Evolutionary conservation across 257 asterid species (phyloP), one percentile per base, ranked within the genome.

Genomic region (Solanum chilense): DNA sequence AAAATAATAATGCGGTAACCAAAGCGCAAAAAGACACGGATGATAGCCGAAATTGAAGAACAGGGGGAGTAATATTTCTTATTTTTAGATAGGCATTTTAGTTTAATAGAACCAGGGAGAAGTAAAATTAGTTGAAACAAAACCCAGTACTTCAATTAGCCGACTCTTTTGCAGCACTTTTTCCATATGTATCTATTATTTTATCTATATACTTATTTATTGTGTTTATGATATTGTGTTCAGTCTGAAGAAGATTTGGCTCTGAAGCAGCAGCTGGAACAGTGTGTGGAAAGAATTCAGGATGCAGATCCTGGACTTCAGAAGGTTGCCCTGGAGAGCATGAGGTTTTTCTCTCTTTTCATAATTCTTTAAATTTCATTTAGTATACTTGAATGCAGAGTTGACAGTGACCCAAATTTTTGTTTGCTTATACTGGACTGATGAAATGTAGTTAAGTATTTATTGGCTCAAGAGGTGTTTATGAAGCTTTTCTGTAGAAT

Each of bases 241-340:
- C 86, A 96, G 99, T 95, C 99, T 73, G 99, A 97, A 90, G 98
- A 96, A 90, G 99, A 97, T 89, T 89, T 94, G 90, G 99, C 97
- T 23, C 86, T 97, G 92, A 97, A 95, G 93, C 96, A 94, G 88
- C 99, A 97, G 78, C 83, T 97, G 91, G 98, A 95, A 92, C 70
- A 95, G 92, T 95, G 95, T 75, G 99, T 97, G 64, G 98, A 93
- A 92, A 93, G 98, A 88, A 97, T 89, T 52, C 98, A 95, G 89
- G 98, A 97, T 86, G 35, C 97, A 33, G 98, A 96, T 90, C 94
- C 97, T 18, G 98, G 96, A 31, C 86, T 97, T 91, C 99, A 96
- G 94, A 95, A 94, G 87, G 88, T 92, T 82, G 98, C 99, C 6
- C 92, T 97, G 1, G 98, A 97, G 91, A 92, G 94, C 93, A 96